Conservation (phyloP, 2,329 filamentous ascomycete species). For the Colletotrichum euphorbiae region DNA sequence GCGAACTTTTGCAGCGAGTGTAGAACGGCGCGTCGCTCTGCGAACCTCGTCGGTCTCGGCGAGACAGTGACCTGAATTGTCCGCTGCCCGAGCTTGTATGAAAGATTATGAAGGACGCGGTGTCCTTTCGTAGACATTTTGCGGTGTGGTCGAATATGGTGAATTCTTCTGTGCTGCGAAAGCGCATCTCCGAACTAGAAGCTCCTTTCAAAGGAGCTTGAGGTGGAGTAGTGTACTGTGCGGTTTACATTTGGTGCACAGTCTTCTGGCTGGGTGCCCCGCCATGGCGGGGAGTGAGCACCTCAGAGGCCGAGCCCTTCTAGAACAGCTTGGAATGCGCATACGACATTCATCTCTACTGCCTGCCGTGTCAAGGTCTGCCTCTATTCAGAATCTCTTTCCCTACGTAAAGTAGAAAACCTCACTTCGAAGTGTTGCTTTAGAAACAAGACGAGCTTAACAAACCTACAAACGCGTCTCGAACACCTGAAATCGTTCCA, state of each 20-base stretch:
- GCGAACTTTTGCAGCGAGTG: conserved; percentile 62
- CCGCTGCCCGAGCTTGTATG: conserved; percentile 40
- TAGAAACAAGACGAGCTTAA: background rate
- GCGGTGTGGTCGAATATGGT: background rate
- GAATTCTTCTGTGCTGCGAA: background rate
- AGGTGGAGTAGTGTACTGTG: conserved; percentile 25
- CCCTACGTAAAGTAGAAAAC: background rate
- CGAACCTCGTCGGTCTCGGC: conserved; percentile 63
- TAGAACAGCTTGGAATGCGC: conserved; percentile 39
- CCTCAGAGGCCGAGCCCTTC: conserved; percentile 24
- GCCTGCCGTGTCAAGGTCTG: background rate
- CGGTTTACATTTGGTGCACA: background rate
- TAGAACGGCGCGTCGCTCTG: conserved; percentile 67
- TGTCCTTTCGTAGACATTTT: conserved; percentile 33
- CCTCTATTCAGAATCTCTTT: background rate
- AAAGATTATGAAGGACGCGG: conserved; percentile 24
- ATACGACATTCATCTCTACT: conserved; percentile 1
- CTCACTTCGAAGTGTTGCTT: background rate
- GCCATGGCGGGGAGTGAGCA: conserved; percentile 33
- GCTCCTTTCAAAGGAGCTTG: conserved; percentile 26
- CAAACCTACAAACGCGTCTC: background rate
- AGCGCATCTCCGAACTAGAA: conserved; percentile 9
- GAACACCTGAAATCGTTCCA: background rate
- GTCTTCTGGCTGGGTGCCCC: conserved; percentile 28
- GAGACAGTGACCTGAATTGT: conserved; percentile 63